Conservation (phyloP, 176 grass and related monocot species). For the Alopecurus myosuroides region DNA sequence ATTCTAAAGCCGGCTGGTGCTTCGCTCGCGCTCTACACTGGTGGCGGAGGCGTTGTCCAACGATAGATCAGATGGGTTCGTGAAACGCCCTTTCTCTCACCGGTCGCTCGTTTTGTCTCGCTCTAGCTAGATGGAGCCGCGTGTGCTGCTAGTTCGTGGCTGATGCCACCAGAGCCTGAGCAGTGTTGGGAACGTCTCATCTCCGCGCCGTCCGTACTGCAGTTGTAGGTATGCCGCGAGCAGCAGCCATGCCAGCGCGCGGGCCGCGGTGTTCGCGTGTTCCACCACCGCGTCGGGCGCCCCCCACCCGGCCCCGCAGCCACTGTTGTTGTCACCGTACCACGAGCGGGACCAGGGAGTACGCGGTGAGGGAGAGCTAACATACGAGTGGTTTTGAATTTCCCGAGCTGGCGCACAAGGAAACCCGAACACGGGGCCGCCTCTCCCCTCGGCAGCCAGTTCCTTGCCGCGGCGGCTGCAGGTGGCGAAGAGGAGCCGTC, state of each 20-base stretch:
- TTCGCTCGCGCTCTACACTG: too few species aligned
- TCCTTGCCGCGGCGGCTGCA: background rate
- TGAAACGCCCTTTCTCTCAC: too few species aligned
- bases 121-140: too few species aligned
- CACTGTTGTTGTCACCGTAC: background rate
- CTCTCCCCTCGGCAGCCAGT: background rate
- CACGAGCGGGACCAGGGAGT: background rate
- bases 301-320: conserved; percentile 15
- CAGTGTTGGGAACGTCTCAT: conserved; percentile 42
- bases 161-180: conserved; percentile 69
- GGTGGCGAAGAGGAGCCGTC: background rate
- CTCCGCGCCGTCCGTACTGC: conserved; percentile 4
- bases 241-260: conserved; percentile 55
- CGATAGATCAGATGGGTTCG: too few species aligned
- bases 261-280: conserved; percentile 28
- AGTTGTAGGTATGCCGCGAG: conserved; percentile 50
- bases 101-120: too few species aligned
- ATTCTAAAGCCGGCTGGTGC: too few species aligned
- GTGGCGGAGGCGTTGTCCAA: too few species aligned
- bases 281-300: background rate
- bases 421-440: conserved; percentile 20
- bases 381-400: too few species aligned
- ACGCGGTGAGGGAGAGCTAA: conserved; percentile 16
- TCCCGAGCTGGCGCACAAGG: conserved; percentile 13
- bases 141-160: too few species aligned